phyloP scores from a whole-genome alignment of 306 rosid species.

The Arachis stenosperma region DNA sequence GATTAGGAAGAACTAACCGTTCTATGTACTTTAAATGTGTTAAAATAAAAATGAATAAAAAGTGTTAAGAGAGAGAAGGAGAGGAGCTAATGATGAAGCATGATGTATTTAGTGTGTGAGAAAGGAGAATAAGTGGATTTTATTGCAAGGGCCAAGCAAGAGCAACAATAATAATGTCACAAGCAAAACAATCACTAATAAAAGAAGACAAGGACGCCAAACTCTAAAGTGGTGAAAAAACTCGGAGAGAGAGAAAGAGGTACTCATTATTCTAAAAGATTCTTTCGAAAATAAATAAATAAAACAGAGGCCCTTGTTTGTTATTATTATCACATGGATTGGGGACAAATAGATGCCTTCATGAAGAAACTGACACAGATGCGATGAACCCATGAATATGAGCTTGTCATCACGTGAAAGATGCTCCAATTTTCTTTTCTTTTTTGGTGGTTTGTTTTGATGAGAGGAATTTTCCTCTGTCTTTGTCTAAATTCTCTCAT shows the following conservation, averaged over 20 bases:
- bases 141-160: conserved; percentile 51
- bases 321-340: conserved; percentile 45
- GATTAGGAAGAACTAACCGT: no score
- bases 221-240: conserved; percentile 37
- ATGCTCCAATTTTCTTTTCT: conserved; percentile 48
- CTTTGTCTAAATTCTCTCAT: conserved; percentile 46
- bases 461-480: conserved; percentile 43
- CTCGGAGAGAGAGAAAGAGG: no score
- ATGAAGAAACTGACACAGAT: conserved; percentile 50
- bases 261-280: conserved; percentile 54
- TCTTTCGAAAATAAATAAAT: conserved; percentile 34
- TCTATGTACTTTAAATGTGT: no score
- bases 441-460: conserved; percentile 38
- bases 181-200: conserved; percentile 53
- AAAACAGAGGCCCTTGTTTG: conserved; percentile 25
- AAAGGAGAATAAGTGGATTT: conserved; percentile 58
- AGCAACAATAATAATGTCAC: conserved; percentile 46
- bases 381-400: conserved; percentile 55
- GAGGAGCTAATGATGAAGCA: conserved; percentile 46
- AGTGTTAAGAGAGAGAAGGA: background rate
- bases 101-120: conserved; percentile 45
- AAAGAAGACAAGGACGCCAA: conserved; percentile 62
- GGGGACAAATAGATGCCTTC: conserved; percentile 62
- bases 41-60: conserved; percentile 3
- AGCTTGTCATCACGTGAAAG: conserved; percentile 79